Conservation (phyloP, 176 grass and related monocot genomes). For the Oryza punctata region DNA sequence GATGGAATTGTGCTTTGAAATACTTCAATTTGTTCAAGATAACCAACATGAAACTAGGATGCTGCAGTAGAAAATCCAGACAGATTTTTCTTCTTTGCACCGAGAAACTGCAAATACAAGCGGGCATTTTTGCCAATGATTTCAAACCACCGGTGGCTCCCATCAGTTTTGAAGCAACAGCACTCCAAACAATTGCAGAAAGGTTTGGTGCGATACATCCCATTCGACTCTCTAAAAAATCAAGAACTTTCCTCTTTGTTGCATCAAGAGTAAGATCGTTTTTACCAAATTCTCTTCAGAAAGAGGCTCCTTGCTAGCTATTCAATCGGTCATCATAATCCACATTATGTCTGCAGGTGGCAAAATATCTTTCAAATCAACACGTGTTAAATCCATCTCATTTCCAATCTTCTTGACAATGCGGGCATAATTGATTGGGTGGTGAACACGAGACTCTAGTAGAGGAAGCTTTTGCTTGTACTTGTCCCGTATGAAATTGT, state of each 20-base stretch:
- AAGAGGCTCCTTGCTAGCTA: slow-evolving; percentile 74
- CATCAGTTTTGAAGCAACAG: slow-evolving; percentile 84
- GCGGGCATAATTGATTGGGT: slow-evolving; percentile 79
- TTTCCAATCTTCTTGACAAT: slow-evolving; percentile 93
- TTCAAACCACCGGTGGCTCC: slow-evolving; percentile 69
- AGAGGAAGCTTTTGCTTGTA: slow-evolving; percentile 76
- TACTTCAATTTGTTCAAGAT: slow-evolving; percentile 82
- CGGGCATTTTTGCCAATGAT: slow-evolving; percentile 80
- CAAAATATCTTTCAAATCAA: slow-evolving; percentile 80
- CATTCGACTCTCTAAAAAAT: slow-evolving; percentile 87
- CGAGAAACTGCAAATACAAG: slow-evolving; percentile 81
- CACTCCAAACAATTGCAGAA: slow-evolving; percentile 75
- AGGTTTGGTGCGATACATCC: slow-evolving; percentile 80
- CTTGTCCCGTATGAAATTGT: slow-evolving; percentile 81
- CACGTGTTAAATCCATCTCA: slow-evolving; percentile 79
- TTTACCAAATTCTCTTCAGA: slow-evolving; percentile 73
- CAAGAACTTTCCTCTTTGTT: slow-evolving; percentile 82
- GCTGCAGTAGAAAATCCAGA: slow-evolving; percentile 72
- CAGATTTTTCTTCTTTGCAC: slow-evolving; percentile 74
- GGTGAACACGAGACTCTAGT: slow-evolving; percentile 84
- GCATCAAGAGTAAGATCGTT: slow-evolving; percentile 65
- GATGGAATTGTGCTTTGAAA: slow-evolving; percentile 74
- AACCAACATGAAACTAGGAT: slow-evolving; percentile 72
- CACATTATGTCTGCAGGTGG: slow-evolving; percentile 79
- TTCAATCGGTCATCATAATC: slow-evolving; percentile 75